Base-by-base conservation (phyloP, 2,329 filamentous ascomycete species). In the Neoarthrinium moseri region DNA sequence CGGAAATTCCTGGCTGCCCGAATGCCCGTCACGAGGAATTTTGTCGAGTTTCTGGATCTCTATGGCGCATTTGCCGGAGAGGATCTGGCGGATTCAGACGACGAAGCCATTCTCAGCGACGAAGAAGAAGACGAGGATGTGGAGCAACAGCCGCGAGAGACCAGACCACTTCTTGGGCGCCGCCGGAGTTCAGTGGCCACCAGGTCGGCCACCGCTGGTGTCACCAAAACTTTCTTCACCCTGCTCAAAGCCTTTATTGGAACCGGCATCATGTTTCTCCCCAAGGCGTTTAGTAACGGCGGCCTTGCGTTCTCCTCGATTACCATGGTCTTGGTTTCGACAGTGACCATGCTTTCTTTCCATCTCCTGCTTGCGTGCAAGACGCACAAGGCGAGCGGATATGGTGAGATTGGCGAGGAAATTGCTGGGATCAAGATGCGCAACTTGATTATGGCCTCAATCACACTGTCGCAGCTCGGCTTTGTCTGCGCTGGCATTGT, bases 191-290 rank as follows among this genome's bases (percentile, higher is more conserved):
- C 80, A 2, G 67, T 75, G 18, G 57, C 40, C 55, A 60, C 39
- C 36, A 71, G 64, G 49, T 70, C 77, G 27, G 84, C 83, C 17
- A 83, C 87, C 56, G 84, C 87, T 2, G 77, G 78, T 43, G 84
- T 79, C n/a, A 67, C 77, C 30, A 87, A 88, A 68, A 84, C 87
- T 0, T 91, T 91, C 66, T 89, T 90, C 63, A 91, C 86, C 0
- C 71, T 90, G 8, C 70, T 91, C 42, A 91, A 91, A 63, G 86
- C 87, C 2, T 91, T 91, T 56, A 79, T 91, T 43, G 87, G 87
- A 38, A 91, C 87, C 1, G 87, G 87, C 50, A 90, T 91, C 62
- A 89, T 91, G 82, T 91, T 91, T 59, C 64, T 91, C 35, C 87
- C 87, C 37, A 90, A 89, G 60, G 87, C 87, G 0, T 91, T 65